Evolutionary conservation across 2,329 filamentous ascomycete species (phyloP), one percentile per base, ranked within the genome.

Genomic region (Hortaea werneckii): DNA sequence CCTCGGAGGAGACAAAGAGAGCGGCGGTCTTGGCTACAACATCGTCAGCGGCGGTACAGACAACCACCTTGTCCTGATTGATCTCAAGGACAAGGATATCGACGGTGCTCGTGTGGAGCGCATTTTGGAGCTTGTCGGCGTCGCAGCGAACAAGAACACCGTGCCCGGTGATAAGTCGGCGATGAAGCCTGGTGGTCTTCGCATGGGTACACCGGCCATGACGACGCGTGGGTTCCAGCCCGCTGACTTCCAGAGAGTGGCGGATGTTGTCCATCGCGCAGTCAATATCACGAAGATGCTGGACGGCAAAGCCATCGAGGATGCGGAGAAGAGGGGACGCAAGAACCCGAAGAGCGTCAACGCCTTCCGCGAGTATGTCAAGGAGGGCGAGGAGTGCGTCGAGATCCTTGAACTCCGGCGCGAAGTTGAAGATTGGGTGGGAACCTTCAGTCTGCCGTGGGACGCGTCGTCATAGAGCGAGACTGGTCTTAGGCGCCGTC

Each of bases 61-160:
- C 72, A 96, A 95, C 74, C 92, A 98, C 70, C 82, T 98, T 53
- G 85, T 98, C 8, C 78, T 98, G 12, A 75, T 92, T 41, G 92
- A 98, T 66, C 78, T 98, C 42, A 94, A 94, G 72, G 81, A 86
- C 34, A 85, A 92, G 64, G 76, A 77, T 47, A 81, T 98, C 50
- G 92, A 98, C 62, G 90, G 90, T 58, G 90, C 92, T 46, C 87
- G 92, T 67, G 85, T 96, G 37, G 92, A 98, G 78, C 83, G 87
- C 47, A 82, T 98, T 47, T 82, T 98, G 12, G 92, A 98, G 76
- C 85, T 94, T 67, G 92, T 95, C 70, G 94, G 94, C 75, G 94
- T 96, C 43, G 92, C 92, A n/a, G 85, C 86, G 64, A 98, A 98
- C 77, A 98, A 98, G 78, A 98, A 98, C 73, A 95, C 92, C 6